Percentiles rank a stretch among this genome's conserved stretches.
These are phyloP conservation scores for Drechslerella dactyloides DNA, from an alignment of 2,329 filamentous ascomycete genomes.

Conservation along the genomic window DNA sequence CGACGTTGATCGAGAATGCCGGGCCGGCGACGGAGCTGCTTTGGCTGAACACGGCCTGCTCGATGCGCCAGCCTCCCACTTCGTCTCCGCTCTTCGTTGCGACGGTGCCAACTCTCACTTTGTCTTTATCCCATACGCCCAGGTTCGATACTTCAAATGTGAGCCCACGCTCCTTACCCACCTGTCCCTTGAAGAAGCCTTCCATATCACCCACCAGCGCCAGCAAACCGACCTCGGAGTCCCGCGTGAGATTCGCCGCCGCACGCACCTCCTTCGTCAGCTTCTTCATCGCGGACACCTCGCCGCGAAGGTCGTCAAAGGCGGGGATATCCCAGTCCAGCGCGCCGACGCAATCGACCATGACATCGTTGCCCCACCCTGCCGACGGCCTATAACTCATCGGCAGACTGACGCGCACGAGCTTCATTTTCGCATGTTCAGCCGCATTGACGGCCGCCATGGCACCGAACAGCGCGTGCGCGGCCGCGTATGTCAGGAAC, in stretches of 20 bases:
- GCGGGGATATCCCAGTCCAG: slow-evolving; percentile 55
- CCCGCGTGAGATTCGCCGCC: slow-evolving; percentile 57
- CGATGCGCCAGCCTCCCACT: slow-evolving; percentile 57
- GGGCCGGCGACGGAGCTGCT: slow-evolving; percentile 60
- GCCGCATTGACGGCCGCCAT: slow-evolving; percentile 14
- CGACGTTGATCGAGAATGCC: slow-evolving; percentile 61
- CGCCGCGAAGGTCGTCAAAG: slow-evolving; percentile 59
- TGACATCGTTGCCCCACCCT: slow-evolving; percentile 49
- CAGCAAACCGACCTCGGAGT: slow-evolving; percentile 60
- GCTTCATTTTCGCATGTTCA: slow-evolving; percentile 30
- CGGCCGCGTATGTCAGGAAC: slow-evolving; percentile 27
- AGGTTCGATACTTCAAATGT: slow-evolving; percentile 66
- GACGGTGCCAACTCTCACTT: slow-evolving; percentile 23
- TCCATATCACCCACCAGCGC: slow-evolving; percentile 61
- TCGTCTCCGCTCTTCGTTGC: too few species aligned
- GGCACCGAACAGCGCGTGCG: slow-evolving; percentile 4
- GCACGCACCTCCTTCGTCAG: slow-evolving; percentile 23
- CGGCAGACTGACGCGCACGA: slow-evolving; percentile 30
- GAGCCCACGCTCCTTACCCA: slow-evolving; percentile 59
- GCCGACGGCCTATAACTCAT: slow-evolving; percentile 36
- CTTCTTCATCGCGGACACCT: slow-evolving; percentile 51
- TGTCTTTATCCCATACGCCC: slow-evolving; percentile 58
- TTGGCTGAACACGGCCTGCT: slow-evolving; percentile 63
- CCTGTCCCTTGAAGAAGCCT: slow-evolving; percentile 58
- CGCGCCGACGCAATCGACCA: slow-evolving; percentile 57